Percentiles rank a stretch among this genome's conserved stretches.
Evolutionary conservation across 2,329 filamentous ascomycete genomes (phyloP).

Genomic region (Ilyonectria mors-panacis): DNA sequence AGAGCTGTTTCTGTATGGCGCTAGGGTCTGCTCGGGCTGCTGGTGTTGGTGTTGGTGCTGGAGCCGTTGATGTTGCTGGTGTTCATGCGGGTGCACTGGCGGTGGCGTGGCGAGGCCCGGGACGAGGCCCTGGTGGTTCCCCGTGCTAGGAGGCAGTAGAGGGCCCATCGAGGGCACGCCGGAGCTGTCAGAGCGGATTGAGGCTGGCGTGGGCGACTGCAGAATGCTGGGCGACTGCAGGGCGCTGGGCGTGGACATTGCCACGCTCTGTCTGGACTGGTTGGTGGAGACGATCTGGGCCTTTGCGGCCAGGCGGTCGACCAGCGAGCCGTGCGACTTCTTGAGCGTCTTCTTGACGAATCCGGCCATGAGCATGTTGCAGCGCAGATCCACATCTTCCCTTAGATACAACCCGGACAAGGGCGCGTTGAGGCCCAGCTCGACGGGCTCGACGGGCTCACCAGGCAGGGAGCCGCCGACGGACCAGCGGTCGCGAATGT

Average conservation of each 20-base stretch:
- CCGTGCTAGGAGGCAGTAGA: conserved; percentile 33
- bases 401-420: conserved; percentile 81
- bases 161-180: conserved; percentile 31
- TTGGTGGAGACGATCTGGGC: conserved; percentile 42
- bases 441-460: conserved; percentile 75
- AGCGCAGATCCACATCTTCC: conserved; percentile 88
- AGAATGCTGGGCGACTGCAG: conserved; percentile 16
- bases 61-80: conserved; percentile 6
- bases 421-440: conserved; percentile 77
- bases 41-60: conserved; percentile 21
- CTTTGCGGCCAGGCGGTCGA: conserved; percentile 70
- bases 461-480: conserved; percentile 80
- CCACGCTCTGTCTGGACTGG: conserved; percentile 37
- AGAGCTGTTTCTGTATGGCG: not conserved
- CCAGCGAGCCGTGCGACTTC: conserved; percentile 79
- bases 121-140: conserved; percentile 26
- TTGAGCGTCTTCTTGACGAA: conserved; percentile 90
- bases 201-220: conserved; percentile 35
- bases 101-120: conserved; percentile 23
- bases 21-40: conserved; percentile 16
- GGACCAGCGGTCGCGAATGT: conserved; percentile 84
- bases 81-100: conserved; percentile 6
- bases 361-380: conserved; percentile 80
- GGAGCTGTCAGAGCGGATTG: conserved; percentile 32
- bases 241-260: conserved; percentile 18